Base-by-base conservation (phyloP, 1,284 basidiomycete species). In the Phlebopus sp. region DNA sequence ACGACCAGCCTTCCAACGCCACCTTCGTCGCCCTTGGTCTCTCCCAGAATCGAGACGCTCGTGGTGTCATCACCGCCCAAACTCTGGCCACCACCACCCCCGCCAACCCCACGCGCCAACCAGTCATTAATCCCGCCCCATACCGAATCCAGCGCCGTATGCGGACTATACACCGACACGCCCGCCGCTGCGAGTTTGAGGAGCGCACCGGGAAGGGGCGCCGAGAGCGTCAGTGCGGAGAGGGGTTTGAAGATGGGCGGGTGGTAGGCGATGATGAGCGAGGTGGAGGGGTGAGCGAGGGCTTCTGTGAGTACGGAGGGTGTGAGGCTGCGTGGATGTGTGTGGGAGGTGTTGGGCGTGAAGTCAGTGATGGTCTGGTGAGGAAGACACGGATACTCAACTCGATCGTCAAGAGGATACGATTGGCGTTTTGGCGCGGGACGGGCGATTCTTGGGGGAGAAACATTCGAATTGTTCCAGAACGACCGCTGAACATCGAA, bases 111-210 rank as follows among this genome's bases (percentile, higher is more conserved):
- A 40, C 75, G 59, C 1, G 80, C 84, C 44, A 93, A 70, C 86
- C 87, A 91, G 65, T 90, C 88, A 60, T 95, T 95, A 55, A 97
- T 83, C 0, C 94, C 94, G 11, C 83, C 90, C 44, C 77, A 78
- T 2, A 90, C 84, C 11, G 72, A 81, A 66, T 98, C 95, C 11
- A 97, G 75, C 1, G 89, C 81, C 0, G 90, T 92, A 67, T 97
- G 95, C 0, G 94, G 94, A 32, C 78, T 79, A 70, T 92, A 97
- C 2, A 97, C 76, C 13, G 86, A 90, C 49, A 97, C 85, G 1
- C 93, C 93, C 4, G 81, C 76, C 0, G 89, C 84, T 0, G 85
- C 84, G 49, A 92, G 87, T 47, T 77, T 78, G 14, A 98, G 77
- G 18, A 98, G 76, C 9, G 84, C 88, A 0, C 79, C 69, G 70